A percentile compares a stretch with the other conserved stretches of the same genome.
Evolutionary conservation across 768 basidiomycete species (phyloP).

Genomic region (Tephrocybe sp.): DNA sequence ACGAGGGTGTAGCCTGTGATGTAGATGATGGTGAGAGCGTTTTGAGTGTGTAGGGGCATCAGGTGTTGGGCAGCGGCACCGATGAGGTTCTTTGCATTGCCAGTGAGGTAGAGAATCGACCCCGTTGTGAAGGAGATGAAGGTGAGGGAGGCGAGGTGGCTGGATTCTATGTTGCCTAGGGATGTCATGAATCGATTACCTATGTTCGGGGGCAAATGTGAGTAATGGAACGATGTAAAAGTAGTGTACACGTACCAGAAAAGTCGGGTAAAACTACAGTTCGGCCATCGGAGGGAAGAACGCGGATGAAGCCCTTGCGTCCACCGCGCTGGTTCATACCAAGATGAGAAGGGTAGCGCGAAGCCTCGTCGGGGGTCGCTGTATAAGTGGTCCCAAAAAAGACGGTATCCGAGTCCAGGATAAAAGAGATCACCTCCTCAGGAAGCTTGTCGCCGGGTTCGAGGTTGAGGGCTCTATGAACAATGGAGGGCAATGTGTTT

Average conservation of each 20-base stretch:
- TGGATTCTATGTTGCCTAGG: slow-evolving; percentile 58
- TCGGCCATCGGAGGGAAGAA: slow-evolving; percentile 50
- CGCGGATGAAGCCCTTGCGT: slow-evolving; percentile 57
- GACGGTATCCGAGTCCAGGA: slow-evolving; percentile 48
- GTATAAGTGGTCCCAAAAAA: slow-evolving; percentile 54
- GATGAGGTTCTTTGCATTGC: slow-evolving; percentile 46
- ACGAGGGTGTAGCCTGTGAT: slow-evolving; percentile 56
- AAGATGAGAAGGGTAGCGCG: slow-evolving; percentile 50
- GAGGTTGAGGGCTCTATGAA: slow-evolving; percentile 32
- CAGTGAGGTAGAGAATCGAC: slow-evolving; percentile 61
- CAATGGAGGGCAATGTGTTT: slow-evolving; percentile 31
- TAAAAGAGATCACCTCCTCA: slow-evolving; percentile 44
- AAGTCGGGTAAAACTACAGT: slow-evolving; percentile 61
- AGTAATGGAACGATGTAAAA: neutral
- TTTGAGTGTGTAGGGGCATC: slow-evolving; percentile 48
- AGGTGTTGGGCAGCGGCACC: slow-evolving; percentile 45
- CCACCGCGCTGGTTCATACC: slow-evolving; percentile 68
- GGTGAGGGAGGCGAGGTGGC: slow-evolving; percentile 55
- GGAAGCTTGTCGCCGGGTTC: slow-evolving; percentile 41
- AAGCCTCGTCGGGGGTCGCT: slow-evolving; percentile 34
- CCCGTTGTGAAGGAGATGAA: slow-evolving; percentile 53
- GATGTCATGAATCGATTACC: slow-evolving; percentile 66
- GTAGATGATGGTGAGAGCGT: slow-evolving; percentile 41
- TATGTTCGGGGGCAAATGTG: slow-evolving; percentile 17
- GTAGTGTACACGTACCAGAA: slow-evolving; percentile 37